Base-by-base conservation (phyloP, 108 stramenopile species). In the Cylindrotheca closterium region DNA sequence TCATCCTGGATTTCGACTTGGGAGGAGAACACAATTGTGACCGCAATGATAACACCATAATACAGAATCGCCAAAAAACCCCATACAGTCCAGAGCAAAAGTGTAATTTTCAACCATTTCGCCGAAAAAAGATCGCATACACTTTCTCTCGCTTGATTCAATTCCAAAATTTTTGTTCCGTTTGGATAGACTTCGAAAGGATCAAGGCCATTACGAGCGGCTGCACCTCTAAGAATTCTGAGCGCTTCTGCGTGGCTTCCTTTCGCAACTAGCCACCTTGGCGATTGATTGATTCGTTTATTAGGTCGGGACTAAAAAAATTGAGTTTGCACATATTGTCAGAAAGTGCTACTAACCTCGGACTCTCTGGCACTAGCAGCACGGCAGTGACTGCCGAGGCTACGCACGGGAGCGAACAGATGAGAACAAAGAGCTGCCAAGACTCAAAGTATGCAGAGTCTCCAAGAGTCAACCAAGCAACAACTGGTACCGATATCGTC, bases 341-440 rank as follows among this genome's bases (percentile, higher is more conserved):
- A n/a, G n/a, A n/a, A n/a, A n/a, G n/a, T 10, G 15, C 7, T 15
- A 42, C 37, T 42, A 10, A 42, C 37, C 7, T 42, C 15, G 37
- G 37, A 31, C 74, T 77, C 46, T 91, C 89, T 27, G 89, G 89
- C 4, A 87, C 79, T n/a, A 79, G 71, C 18, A 51, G 48, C 3
- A 73, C 33, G 3, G 79, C 79, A 12, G 83, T 10, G 21, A 83
- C 17, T 3, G 70, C 55, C 34, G 78, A 79, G 10, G 79, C 5
- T 3, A 85, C n/a, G 46, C 81, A 78, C 3, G 89, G 89, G 18
- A 91, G 48, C 4, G 86, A 74, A 37, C 83, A 85, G 22, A 82
- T 18, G 22, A 71, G 28, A 24, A 84, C 79, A 63, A 91, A 82
- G 17, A 73, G 10, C 8, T 71, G 65, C 89, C 89, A 91, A 1